Base-by-base conservation (phyloP, 208 protist species). In the Sergeia podlipaevii region DNA sequence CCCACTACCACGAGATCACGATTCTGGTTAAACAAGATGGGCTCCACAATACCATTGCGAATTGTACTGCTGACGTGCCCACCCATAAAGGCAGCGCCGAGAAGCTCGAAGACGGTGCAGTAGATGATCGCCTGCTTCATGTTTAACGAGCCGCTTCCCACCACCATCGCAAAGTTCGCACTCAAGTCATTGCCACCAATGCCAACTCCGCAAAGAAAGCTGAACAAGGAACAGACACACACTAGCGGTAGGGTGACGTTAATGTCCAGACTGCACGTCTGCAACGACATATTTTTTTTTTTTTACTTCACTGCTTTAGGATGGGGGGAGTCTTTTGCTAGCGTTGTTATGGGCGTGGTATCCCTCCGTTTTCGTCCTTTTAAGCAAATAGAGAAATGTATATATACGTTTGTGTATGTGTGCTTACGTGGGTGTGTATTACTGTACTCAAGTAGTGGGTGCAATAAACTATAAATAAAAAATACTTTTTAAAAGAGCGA, bases 91-190 rank as follows among this genome's bases (percentile, higher is more conserved):
- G 80, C 74, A 10, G 82, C 82, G 3, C 85, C 85, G n/a, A 89
- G 63, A 17, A 93, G 57, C 62, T 91, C 82, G 37, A 91, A 91
- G 7, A 88, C 52, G 45, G 75, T 79, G 74, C 83, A 91, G 63
- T 85, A 91, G 29, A 89, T 63, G 58, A 91, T 89, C 4, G 83
- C 80, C 57, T 77, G 65, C 43, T 54, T 62, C 83, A 94, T 88
- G 60, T 86, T 82, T 21, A 91, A 67, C 13, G 80, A 87, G 44
- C 83, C 80, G 60, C 77, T 91, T 29, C 87, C 87, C 4, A 91
- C 77, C 44, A 91, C 83, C 77, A 89, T 89, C 15, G 87, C 87
- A 50, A 94, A 94, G 65, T 89, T 91, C 13, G 82, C 83, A 47
- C 69, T 85, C 18, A 91, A 67, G 48, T 94, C 83, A 51, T 89